Evolutionary conservation across 129 eudicot genomes (phyloP), one percentile per base, ranked within the genome.

Genomic region (Arctium minus): DNA sequence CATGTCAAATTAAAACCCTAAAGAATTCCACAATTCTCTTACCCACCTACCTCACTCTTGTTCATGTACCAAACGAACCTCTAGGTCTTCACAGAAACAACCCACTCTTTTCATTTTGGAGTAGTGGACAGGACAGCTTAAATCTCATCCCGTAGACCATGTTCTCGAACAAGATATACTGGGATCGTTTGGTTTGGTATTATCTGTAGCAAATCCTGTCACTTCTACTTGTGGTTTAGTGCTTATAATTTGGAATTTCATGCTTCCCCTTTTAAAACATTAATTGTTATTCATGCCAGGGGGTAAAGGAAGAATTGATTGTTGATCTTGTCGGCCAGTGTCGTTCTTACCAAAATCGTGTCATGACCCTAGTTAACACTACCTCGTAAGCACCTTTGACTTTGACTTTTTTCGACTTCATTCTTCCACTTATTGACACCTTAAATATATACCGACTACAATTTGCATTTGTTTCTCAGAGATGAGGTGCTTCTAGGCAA

Each of bases 281-380:
- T 9, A 11, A 6, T 29, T 35, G 30, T 73, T 70, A 8, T 73
- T 42, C 67, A 37, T 73, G 75, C 35, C 88, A 94, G 98, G 94
- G 92, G 31, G 46, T 92, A 64, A 92, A 94, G 85, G 89, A 92
- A 10, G 98, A 94, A 75, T 83, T 94, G 82, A 90, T 92, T 71
- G 94, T 92, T 88, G 98, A 94, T 88, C 91, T 94, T 81, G 94
- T 90, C 75, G 93, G 90, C 70, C 98, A 94, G 84, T 94, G 98
- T 67, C 94, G 91, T 38, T 90, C 93, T 15, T 94, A 87, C 90
- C 95, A 94, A 80, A 88, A 80, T 76, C 97, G 98, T 60, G 98
- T 94, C 86, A 88, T 92, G 97, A 81, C 85, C 83, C 98, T 94
- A 68, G 89, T 94, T 65, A 90, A 88, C 83, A 90, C 86, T 79